Base-by-base conservation (phyloP, 768 basidiomycete species). In the Leucocoprinus leucothites region DNA sequence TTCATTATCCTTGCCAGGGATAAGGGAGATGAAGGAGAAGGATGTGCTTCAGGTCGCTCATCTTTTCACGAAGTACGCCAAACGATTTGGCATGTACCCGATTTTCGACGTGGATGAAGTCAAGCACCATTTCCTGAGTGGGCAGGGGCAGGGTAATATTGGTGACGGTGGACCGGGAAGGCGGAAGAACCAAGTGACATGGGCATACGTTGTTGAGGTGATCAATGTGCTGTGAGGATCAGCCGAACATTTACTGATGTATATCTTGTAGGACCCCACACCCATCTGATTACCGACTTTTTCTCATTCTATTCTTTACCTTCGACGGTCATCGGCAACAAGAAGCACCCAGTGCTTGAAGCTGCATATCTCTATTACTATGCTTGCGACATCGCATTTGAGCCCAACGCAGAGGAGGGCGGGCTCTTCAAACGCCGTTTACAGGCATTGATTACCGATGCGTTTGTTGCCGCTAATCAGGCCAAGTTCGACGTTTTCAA, bases 281-380 rank as follows among this genome's bases (percentile, higher is more conserved):
- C 89, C 2, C 83, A 88, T 57, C 79, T 80, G 58, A 87, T 99
- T 63, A 98, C 96, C 1, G 97, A 99, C 71, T 90, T 95, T 65
- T 88, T 98, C 71, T 95, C 96, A 8, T 96, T 98, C 76, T 99
- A 97, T 69, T 91, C 91, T 13, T 83, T 99, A 21, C 96, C 97
- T 0, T 98, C 96, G 3, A 90, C 93, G 1, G 85, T 98, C 58
- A 92, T 98, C 66, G 80, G 83, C 50, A 84, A 83, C 61, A 58
- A 76, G n/a, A 89, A 86, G 60, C 72, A 94, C 65, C 76, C 80
- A 18, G 63, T 83, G 25, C 81, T 99, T 38, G 87, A 99, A 61
- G 96, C 95, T 0, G 96, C 93, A 9, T 99, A 98, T 71, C 77
- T 98, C 21, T 98, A 84, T 70, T 98, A 98, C 72, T 98, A 98